Percentiles rank a stretch among this genome's conserved stretches.
Evolutionary conservation across 2,329 filamentous ascomycete genomes (phyloP).

Genomic region (Ophiocordyceps australis): DNA sequence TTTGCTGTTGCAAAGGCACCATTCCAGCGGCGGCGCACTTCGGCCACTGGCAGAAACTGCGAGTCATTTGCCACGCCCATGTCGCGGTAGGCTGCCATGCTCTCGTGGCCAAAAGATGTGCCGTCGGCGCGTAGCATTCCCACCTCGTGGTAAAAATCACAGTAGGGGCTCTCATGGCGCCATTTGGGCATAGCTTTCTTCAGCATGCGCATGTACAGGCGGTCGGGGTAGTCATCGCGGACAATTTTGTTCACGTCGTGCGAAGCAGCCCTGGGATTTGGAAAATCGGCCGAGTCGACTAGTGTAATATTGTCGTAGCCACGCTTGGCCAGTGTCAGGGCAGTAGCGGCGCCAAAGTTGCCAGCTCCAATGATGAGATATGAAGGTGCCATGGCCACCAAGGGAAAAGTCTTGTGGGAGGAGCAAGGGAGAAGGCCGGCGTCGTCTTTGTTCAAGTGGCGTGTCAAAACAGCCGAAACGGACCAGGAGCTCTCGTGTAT

Average conservation of each 20-base stretch:
- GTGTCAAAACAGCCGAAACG: too few relatives aligned
- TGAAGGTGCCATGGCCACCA: slow-evolving; percentile 2
- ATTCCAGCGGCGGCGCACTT: slow-evolving; percentile 34
- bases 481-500: too few relatives aligned
- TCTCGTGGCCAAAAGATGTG: slow-evolving; percentile 21
- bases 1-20: slow-evolving; percentile 38
- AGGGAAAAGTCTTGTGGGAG: too few relatives aligned
- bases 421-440: neutral
- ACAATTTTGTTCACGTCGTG: slow-evolving; percentile 28
- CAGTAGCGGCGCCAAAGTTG: slow-evolving; percentile 24
- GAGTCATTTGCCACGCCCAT: slow-evolving; percentile 20
- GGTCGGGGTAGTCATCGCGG: slow-evolving; percentile 21
- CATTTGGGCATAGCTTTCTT: slow-evolving; percentile 20
- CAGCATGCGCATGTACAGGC: slow-evolving; percentile 20
- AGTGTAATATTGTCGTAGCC: slow-evolving; percentile 13
- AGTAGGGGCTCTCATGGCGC: slow-evolving; percentile 28
- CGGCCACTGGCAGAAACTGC: slow-evolving; percentile 23
- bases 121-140: slow-evolving; percentile 29
- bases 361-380: slow-evolving; percentile 21
- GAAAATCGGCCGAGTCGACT: slow-evolving; percentile 15
- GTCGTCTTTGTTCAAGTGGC: slow-evolving; percentile 1
- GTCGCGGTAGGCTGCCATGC: slow-evolving; percentile 19
- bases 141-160: slow-evolving; percentile 33
- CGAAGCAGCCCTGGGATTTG: slow-evolving; percentile 21
- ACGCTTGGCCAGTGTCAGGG: slow-evolving; percentile 14